These are phyloP conservation scores for Jacaranda mimosifolia DNA, from an alignment of 257 asterid species.

Conservation along the genomic window DNA sequence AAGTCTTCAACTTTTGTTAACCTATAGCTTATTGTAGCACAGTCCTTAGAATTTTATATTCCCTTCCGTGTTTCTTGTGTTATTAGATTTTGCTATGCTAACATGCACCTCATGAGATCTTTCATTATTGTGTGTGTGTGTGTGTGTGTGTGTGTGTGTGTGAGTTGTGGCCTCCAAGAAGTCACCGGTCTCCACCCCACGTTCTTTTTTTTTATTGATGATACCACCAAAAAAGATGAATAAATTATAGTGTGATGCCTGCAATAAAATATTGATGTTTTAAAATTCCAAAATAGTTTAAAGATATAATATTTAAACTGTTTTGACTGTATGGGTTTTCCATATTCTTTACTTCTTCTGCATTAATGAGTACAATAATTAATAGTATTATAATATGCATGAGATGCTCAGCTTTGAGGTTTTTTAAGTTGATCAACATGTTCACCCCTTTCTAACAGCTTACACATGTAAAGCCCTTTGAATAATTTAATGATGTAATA, in stretches of 20 bases:
- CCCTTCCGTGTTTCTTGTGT: slow-evolving; percentile 42
- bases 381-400: slow-evolving; percentile 36
- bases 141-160: not conserved
- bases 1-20: not conserved
- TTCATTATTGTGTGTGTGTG: slow-evolving; percentile 36
- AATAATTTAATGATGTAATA: slow-evolving; percentile 25
- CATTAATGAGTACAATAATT: slow-evolving; percentile 34
- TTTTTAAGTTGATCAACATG: slow-evolving; percentile 35
- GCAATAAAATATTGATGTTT: slow-evolving; percentile 16
- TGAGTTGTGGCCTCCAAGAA: slow-evolving; percentile 40
- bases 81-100: slow-evolving; percentile 44
- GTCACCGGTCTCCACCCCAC: slow-evolving; percentile 31
- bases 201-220: slow-evolving; percentile 21
- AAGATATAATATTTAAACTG: slow-evolving; percentile 29
- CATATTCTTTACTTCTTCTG: slow-evolving; percentile 38
- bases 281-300: slow-evolving; percentile 27
- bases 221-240: slow-evolving; percentile 29
- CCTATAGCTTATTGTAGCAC: slow-evolving; percentile 11
- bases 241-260: slow-evolving; percentile 26
- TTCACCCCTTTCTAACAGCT: slow-evolving; percentile 27
- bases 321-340: slow-evolving; percentile 44
- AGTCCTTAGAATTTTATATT: slow-evolving; percentile 28
- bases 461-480: slow-evolving; percentile 16
- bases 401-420: slow-evolving; percentile 31
- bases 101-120: slow-evolving; percentile 56